Conservation (phyloP, 805 yeast genomes). For the Candida glaebosa region DNA sequence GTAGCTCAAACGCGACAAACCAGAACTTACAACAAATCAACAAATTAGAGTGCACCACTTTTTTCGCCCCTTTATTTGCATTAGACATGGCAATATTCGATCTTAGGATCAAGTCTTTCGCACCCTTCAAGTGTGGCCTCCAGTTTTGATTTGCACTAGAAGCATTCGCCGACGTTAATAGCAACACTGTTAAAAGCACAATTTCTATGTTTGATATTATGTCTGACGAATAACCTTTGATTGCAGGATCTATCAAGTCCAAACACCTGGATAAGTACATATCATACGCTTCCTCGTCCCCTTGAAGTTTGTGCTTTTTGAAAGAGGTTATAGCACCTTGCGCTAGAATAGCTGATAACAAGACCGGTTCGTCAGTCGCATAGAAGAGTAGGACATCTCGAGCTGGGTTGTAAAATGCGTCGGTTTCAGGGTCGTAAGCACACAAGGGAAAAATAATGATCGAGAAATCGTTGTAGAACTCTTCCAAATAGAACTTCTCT, state of each 20-base stretch:
- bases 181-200: slow-evolving; percentile 60
- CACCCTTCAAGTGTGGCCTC: slow-evolving; percentile 65
- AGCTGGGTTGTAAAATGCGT: slow-evolving; percentile 44
- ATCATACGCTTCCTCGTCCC: slow-evolving; percentile 43
- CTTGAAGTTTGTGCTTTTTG: slow-evolving; percentile 27
- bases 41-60: slow-evolving; percentile 30
- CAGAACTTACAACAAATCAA: slow-evolving; percentile 54
- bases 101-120: slow-evolving; percentile 57
- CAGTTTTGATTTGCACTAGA: slow-evolving; percentile 51
- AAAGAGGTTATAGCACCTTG: slow-evolving; percentile 65
- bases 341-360: slow-evolving; percentile 65
- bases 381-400: slow-evolving; percentile 59
- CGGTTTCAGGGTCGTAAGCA: slow-evolving; percentile 25
- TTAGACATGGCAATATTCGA: slow-evolving; percentile 9
- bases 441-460: slow-evolving; percentile 34
- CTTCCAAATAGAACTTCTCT: slow-evolving; percentile 31
- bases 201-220: slow-evolving; percentile 52
- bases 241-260: slow-evolving; percentile 49
- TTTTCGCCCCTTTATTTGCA: slow-evolving; percentile 10
- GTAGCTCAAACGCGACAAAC: slow-evolving; percentile 53
- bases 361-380: slow-evolving; percentile 59
- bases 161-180: slow-evolving; percentile 62
- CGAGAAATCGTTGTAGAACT: slow-evolving; percentile 35
- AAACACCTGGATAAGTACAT: slow-evolving; percentile 61
- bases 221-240: slow-evolving; percentile 12